Evolutionary conservation across 371 early-diverging fungal species (phyloP).

Genomic region (Lichtheimia hyalospora): DNA sequence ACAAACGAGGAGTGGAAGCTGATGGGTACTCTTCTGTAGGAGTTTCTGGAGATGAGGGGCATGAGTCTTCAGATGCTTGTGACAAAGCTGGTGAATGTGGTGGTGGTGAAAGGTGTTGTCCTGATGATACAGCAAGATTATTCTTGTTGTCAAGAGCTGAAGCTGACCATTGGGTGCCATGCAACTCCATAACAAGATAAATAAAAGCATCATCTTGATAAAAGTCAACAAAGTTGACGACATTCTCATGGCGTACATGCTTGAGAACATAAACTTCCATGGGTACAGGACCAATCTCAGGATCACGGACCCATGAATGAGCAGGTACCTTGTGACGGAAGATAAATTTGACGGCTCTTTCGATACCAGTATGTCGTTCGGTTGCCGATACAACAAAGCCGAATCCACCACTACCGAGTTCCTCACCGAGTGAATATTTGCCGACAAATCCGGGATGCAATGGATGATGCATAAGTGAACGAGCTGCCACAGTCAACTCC

Average conservation of each 20-base stretch:
- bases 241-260: conserved; percentile 68
- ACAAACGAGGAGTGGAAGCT: conserved; percentile 23
- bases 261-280: conserved; percentile 75
- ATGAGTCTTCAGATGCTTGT: conserved; percentile 31
- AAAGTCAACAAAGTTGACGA: conserved; percentile 68
- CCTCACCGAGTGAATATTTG: conserved; percentile 61
- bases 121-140: not conserved
- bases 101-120: not conserved
- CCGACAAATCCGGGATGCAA: conserved; percentile 48
- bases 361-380: conserved; percentile 51
- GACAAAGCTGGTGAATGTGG: conserved; percentile 31
- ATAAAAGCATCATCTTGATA: conserved; percentile 66
- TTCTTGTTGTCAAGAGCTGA: not conserved
- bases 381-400: conserved; percentile 74
- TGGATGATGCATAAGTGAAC: conserved; percentile 40
- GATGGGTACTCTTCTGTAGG: conserved; percentile 17
- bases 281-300: conserved; percentile 67
- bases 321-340: conserved; percentile 63
- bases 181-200: conserved; percentile 79
- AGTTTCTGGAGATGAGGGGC: conserved; percentile 15
- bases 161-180: conserved; percentile 69
- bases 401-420: conserved; percentile 81
- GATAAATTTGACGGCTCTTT: conserved; percentile 84
- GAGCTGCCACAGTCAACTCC: conserved; percentile 43
- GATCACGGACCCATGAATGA: conserved; percentile 62